phyloP scores from a whole-genome alignment of 495 filamentous ascomycete species.

The Amorphotheca resinae region DNA sequence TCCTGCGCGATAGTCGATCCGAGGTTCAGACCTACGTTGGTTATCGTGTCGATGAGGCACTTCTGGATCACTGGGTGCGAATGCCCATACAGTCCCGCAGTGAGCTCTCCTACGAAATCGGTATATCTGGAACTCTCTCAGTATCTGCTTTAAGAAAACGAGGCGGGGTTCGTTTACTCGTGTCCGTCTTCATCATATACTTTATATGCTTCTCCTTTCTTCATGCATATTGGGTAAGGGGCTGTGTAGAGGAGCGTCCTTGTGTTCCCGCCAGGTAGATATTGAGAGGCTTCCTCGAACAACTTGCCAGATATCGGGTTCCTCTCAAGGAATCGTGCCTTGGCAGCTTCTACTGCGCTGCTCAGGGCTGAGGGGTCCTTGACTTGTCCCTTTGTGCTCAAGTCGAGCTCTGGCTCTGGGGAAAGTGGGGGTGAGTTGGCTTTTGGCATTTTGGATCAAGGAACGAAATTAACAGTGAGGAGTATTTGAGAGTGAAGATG shows the following conservation, averaged over 20 bases:
- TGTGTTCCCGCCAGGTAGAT: conserved; percentile 50
- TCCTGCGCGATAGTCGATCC: conserved; percentile 18
- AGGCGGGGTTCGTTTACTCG: conserved; percentile 1
- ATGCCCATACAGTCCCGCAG: conserved; percentile 43
- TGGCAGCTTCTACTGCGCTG: background rate
- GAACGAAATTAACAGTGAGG: no score
- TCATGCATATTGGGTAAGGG: conserved; percentile 37
- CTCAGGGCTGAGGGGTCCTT: background rate
- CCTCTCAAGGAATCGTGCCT: background rate
- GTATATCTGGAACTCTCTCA: conserved; percentile 24
- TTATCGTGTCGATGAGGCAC: conserved; percentile 24
- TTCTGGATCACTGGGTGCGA: conserved; percentile 30
- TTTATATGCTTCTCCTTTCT: background rate
- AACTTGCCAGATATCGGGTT: background rate
- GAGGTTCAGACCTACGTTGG: conserved; percentile 17
- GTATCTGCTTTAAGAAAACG: conserved; percentile 4
- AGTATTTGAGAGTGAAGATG: no score
- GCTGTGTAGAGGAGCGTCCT: conserved; percentile 41
- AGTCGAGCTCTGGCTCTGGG: background rate
- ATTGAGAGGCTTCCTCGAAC: conserved; percentile 20
- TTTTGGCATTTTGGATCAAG: background rate
- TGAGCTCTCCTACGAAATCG: conserved; percentile 40
- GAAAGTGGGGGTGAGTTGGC: background rate
- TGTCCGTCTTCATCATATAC: background rate
- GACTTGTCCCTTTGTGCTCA: no score